These are phyloP conservation scores for Takashimella koratensis DNA, from an alignment of 1,284 basidiomycete species.

Conservation along the genomic window DNA sequence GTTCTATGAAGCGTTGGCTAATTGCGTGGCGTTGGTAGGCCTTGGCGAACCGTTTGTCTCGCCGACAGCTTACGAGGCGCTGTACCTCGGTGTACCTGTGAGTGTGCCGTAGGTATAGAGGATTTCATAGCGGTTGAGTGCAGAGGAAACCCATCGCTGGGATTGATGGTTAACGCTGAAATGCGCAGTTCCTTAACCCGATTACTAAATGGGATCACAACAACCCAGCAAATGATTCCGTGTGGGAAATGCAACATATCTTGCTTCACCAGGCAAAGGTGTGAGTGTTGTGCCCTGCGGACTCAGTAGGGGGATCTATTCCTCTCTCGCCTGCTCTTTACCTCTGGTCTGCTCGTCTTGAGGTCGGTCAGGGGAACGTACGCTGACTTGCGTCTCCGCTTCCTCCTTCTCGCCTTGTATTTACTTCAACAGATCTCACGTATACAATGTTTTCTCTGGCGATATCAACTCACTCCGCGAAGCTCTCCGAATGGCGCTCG, in stretches of 20 bases:
- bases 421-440: background rate
- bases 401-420: no score
- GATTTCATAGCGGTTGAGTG: background rate
- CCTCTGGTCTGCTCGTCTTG: no score
- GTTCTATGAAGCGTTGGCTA: background rate
- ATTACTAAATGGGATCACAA: background rate
- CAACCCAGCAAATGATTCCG: background rate
- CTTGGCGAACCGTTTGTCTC: background rate
- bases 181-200: background rate
- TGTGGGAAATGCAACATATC: background rate
- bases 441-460: background rate
- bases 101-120: background rate
- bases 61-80: background rate
- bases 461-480: background rate
- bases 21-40: background rate
- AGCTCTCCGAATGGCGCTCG: background rate
- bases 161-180: no score
- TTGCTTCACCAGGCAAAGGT: background rate
- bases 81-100: background rate
- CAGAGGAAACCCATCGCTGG: no score
- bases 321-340: no score
- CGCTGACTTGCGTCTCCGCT: background rate
- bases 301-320: no score
- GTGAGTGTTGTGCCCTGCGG: no score
- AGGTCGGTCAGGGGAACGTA: no score